These are phyloP conservation scores for Epichloe typhina DNA, from an alignment of 2,329 filamentous ascomycete species.

Conservation along the genomic window DNA sequence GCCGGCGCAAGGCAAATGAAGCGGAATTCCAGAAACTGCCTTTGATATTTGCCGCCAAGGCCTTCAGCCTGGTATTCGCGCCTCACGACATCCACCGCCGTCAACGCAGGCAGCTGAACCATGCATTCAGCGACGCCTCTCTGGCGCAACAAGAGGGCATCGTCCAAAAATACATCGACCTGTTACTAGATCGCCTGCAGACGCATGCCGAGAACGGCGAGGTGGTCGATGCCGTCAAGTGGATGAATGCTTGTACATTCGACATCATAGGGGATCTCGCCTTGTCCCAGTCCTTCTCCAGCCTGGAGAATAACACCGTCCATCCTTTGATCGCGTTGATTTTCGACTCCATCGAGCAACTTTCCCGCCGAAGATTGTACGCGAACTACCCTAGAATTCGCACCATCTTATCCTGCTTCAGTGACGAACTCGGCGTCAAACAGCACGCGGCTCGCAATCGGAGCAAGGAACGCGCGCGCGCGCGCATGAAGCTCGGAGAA, in stretches of 20 bases:
- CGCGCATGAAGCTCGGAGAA: slow-evolving; percentile 10
- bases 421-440: background rate
- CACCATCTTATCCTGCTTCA: background rate
- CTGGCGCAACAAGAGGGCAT: slow-evolving; percentile 18
- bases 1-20: slow-evolving; percentile 10
- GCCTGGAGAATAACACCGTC: slow-evolving; percentile 16
- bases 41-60: slow-evolving; percentile 2
- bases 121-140: slow-evolving; percentile 18
- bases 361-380: slow-evolving; percentile 7
- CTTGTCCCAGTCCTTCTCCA: slow-evolving; percentile 29
- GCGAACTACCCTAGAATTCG: slow-evolving; percentile 3
- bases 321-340: slow-evolving; percentile 16
- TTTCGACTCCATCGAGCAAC: slow-evolving; percentile 7
- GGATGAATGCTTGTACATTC: slow-evolving; percentile 25
- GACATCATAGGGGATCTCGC: slow-evolving; percentile 29
- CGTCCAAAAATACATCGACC: slow-evolving; percentile 15
- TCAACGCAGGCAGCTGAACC: slow-evolving; percentile 13
- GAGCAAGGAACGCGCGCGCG: slow-evolving; percentile 12
- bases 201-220: slow-evolving; percentile 6
- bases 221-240: slow-evolving; percentile 17
- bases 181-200: slow-evolving; percentile 12
- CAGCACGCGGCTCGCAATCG: slow-evolving; percentile 5
- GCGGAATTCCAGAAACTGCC: slow-evolving; percentile 8
- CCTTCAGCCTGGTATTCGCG: slow-evolving; percentile 8
- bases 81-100: slow-evolving; percentile 10